Evolutionary conservation across 1,139 yeast species (phyloP), one percentile per base, ranked within the genome.

Genomic region (Lodderomyces metapsilosis): DNA sequence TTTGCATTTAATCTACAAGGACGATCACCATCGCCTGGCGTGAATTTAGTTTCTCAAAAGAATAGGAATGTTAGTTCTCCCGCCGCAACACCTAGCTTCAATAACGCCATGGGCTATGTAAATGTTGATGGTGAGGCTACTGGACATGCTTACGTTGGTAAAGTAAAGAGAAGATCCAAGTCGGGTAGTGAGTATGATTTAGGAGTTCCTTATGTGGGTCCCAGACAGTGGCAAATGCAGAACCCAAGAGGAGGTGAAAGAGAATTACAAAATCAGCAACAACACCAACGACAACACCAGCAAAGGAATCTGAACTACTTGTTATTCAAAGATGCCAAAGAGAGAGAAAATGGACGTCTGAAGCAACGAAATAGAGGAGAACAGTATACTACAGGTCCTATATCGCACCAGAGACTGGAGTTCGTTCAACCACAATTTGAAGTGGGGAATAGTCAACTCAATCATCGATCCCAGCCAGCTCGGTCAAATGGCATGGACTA

Each of bases 171-270:
- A 25, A 37, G 47, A 37, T 20, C 43, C 6, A 33, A 36, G 24
- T 46, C 49, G 5, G 40, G 40, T 22, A 44, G 49, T n/a, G 47
- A 44, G 23, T 44, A 21, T 24, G 48, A 44, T 25, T 39, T 46
- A 24, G 42, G 38, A 28, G 36, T 43, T 9, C 24, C 41, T 11
- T 38, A 40, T 27, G 12, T 31, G 22, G 18, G 36, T 13, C 28
- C 42, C 22, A 36, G 44, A 21, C 42, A 43, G 22, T 8, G 16
- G 7, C 37, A 38, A 24, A 5, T 11, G 15, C 42, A 24, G n/a
- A 17, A 20, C 21, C 3, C n/a, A 2, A 28, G 23, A 4, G 28
- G 20, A 7, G 15, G 35, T n/a, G n/a, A 30, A 12, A 41, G 36
- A 28, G 33, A 23, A 18, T 33, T 36, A 16, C 31, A 32, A 11